Base-by-base conservation (phyloP, 345 rosid species). In the Salix suchowensis region DNA sequence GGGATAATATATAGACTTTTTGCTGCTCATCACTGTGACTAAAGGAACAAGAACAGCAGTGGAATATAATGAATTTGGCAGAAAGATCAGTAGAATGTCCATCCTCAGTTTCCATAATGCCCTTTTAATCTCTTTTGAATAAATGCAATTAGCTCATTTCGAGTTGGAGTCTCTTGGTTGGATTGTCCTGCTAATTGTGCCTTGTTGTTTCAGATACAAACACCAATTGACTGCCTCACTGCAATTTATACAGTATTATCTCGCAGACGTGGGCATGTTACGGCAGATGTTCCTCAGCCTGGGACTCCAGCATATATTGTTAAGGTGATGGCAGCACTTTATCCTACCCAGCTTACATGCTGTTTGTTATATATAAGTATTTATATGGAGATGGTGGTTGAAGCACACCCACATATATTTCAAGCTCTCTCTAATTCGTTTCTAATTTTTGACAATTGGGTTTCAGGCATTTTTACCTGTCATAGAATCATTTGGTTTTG, bases 261-360 rank as follows among this genome's bases (percentile, higher is more conserved):
- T 65, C 92, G 97, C 26, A 92, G 97, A 74, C 97, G 97, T 90
- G 99, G 99, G 42, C 98, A 93, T 76, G 96, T 93, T 65, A 96
- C 99, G 24, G 92, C 98, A 42, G 97, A 96, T 83, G 93, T 96
- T 78, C 99, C 99, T 78, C 99, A 93, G 82, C 98, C 99, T 0
- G 97, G 99, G 74, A 96, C 98, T 15, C 99, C 99, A 1, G 91
- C 92, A 67, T 96, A 96, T 80, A 93, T 91, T 68, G 99, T 96
- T 64, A 96, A 96, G 98, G 97, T 92, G 58, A 52, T 19, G 13
- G 46, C 14, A 42, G 46, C 46, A 42, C 46, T 42, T 52, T 19
- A 5, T 19, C 23, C 3, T 52, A 52, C 58, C 52, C 58, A 52
- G n/a, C 10, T 52, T 52, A 18, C 23, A 6, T 18, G 8, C 58